A percentile compares a stretch with the other conserved stretches of the same genome.
Conservation (phyloP, 192 early-diverging fungal genomes). For the Podila verticillata region DNA sequence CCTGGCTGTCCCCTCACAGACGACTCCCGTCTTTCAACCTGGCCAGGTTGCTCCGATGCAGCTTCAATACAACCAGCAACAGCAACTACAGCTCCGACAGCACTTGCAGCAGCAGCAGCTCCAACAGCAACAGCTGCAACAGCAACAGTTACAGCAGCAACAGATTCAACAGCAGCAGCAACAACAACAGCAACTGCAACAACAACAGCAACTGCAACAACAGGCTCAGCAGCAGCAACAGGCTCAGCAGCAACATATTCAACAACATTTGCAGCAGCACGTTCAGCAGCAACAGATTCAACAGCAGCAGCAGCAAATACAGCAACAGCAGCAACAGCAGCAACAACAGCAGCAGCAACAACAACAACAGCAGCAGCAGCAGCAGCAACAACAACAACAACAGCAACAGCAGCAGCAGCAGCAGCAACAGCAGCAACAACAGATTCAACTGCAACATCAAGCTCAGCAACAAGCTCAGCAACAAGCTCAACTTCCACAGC, state of each 20-base stretch:
- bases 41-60: background rate
- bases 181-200: constrained; percentile 7
- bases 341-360: background rate
- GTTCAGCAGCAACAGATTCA: constrained; percentile 5
- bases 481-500: background rate
- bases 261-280: constrained; percentile 5
- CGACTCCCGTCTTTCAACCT: background rate
- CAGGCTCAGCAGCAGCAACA: constrained; percentile 4
- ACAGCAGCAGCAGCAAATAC: constrained; percentile 4
- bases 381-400: background rate
- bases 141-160: constrained; percentile 4
- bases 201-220: constrained; percentile 20
- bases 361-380: constrained; percentile 1
- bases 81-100: background rate
- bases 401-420: constrained; percentile 6
- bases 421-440: constrained; percentile 7
- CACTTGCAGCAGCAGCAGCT: constrained; percentile 8
- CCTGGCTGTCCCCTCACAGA: background rate
- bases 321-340: background rate
- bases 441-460: background rate
- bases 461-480: background rate
- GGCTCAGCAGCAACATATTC: background rate
- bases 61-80: background rate
- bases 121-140: constrained; percentile 9
- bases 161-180: constrained; percentile 10